phyloP scores from a whole-genome alignment of 2,329 filamentous ascomycete genomes.

The Trichoderma arundinaceum region DNA sequence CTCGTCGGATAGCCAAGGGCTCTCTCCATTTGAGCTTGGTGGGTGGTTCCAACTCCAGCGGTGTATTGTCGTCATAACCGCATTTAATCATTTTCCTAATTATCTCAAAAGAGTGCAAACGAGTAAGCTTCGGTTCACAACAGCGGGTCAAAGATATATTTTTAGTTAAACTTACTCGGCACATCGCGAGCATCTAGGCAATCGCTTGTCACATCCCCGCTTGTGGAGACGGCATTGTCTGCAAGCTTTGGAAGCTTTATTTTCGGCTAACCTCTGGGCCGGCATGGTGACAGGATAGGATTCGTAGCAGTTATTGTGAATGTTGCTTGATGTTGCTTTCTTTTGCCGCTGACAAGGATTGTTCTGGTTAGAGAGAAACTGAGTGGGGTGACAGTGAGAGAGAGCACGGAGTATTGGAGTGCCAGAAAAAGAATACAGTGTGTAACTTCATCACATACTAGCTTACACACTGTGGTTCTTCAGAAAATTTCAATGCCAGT shows the following conservation, averaged over 20 bases:
- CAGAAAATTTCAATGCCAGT: too few relatives aligned
- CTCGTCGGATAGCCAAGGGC: conserved; percentile 5
- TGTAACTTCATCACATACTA: too few relatives aligned
- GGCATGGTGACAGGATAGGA: neutral
- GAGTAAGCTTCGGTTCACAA: neutral
- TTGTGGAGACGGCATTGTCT: conserved; percentile 16
- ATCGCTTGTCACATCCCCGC: conserved; percentile 19
- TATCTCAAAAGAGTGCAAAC: too few relatives aligned
- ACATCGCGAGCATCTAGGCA: conserved; percentile 22
- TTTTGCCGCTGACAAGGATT: neutral
- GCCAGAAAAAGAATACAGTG: too few relatives aligned
- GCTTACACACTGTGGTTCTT: too few relatives aligned
- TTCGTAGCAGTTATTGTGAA: too few relatives aligned
- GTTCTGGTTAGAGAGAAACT: neutral
- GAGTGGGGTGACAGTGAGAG: too few relatives aligned
- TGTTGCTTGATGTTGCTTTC: neutral
- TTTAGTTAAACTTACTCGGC: conserved; percentile 3
- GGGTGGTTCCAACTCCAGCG: neutral
- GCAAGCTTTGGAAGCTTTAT: conserved; percentile 4
- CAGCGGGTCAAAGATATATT: neutral
- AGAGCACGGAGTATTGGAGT: too few relatives aligned
- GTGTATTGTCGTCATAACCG: conserved; percentile 11
- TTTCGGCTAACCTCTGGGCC: neutral
- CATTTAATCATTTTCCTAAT: conserved; percentile 12
- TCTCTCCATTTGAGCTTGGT: conserved; percentile 16